Evolutionary conservation across 352 stramenopile species (phyloP), one percentile per base, ranked within the genome.

Genomic region (Chrysophaeum taylorii): DNA sequence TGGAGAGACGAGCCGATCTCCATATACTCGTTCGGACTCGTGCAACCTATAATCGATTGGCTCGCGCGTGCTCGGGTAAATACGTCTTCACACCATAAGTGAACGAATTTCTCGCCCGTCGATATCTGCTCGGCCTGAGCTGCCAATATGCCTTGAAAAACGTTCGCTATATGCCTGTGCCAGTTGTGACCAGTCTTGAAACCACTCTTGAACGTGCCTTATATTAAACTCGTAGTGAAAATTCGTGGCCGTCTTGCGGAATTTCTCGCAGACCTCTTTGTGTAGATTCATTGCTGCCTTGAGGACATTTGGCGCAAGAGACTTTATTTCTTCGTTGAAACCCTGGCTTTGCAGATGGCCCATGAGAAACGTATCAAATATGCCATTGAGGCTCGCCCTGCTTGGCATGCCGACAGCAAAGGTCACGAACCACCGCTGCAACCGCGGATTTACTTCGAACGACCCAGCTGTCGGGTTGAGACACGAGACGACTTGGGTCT

Each of bases 201-300:
- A n/a, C n/a, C n/a, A n/a, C n/a, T n/a, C n/a, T n/a, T n/a, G n/a
- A n/a, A n/a, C 82, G 74, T 97, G 89, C 4, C 92, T 88, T 48
- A 97, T 93, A 64, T 97, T 97, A 76, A 97, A 97, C 79, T 97
- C 91, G 79, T 97, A 97, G 81, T 97, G 92, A 73, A 97, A 97
- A 72, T 97, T 97, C 5, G 85, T 84, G 2, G 92, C 92, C 0
- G 91, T 97, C 75, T 96, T 96, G n/a, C 88, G 82, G 78, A 97
- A 89, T 16, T 87, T 95, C 37, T 84, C 82, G 23, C 90, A 84
- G 31, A 96, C 88, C 35, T 85, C 88, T 45, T 83, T 84, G 70
- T 98, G 92, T 18, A 98, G 78, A 39, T 85, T 92, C 38, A 97
- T 74, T 7, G 93, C 91, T 7, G 87, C 92, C 71, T 96, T 95